A percentile compares a stretch with the other conserved stretches of the same genome.
These are phyloP conservation scores for Termitomyces sp. DNA, from an alignment of 768 basidiomycete genomes.

Conservation along the genomic window DNA sequence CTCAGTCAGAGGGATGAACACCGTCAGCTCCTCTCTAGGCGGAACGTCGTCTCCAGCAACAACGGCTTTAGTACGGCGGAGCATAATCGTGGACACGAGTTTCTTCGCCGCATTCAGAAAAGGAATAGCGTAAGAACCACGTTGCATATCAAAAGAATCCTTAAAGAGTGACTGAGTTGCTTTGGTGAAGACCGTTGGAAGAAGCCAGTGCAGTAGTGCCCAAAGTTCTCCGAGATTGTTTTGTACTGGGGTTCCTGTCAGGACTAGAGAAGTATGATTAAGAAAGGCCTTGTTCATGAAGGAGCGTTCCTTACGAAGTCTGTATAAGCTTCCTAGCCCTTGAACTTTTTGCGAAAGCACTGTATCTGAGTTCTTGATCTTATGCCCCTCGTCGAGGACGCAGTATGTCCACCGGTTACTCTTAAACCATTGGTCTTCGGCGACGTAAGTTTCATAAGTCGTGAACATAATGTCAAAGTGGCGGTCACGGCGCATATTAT, in stretches of 20 bases:
- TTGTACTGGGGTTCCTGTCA: constrained; percentile 74
- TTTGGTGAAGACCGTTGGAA: constrained; percentile 45
- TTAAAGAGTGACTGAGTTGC: constrained; percentile 43
- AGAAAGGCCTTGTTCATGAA: background rate
- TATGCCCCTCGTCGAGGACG: constrained; percentile 65
- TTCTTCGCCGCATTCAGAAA: constrained; percentile 44
- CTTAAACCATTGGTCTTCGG: constrained; percentile 59
- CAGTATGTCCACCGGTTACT: constrained; percentile 50
- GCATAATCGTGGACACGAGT: constrained; percentile 48
- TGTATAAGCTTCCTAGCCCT: constrained; percentile 49
- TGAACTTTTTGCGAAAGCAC: constrained; percentile 47
- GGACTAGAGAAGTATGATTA: constrained; percentile 28
- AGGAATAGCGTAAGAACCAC: constrained; percentile 44
- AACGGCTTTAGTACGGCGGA: constrained; percentile 52
- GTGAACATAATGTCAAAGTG: constrained; percentile 58
- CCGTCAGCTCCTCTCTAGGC: constrained; percentile 50
- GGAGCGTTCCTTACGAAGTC: constrained; percentile 36
- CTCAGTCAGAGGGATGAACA: constrained; percentile 54
- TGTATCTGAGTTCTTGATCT: constrained; percentile 65
- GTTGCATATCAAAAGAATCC: constrained; percentile 46
- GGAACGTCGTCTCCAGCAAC: constrained; percentile 44
- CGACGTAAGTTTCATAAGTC: constrained; percentile 61
- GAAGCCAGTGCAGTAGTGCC: constrained; percentile 51
- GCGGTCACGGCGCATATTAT: constrained; percentile 29
- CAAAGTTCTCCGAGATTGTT: constrained; percentile 58